Percentiles rank a stretch among this genome's conserved stretches.
Conservation (phyloP, 78 protist genomes). For the Dictyostelium capitatum region DNA sequence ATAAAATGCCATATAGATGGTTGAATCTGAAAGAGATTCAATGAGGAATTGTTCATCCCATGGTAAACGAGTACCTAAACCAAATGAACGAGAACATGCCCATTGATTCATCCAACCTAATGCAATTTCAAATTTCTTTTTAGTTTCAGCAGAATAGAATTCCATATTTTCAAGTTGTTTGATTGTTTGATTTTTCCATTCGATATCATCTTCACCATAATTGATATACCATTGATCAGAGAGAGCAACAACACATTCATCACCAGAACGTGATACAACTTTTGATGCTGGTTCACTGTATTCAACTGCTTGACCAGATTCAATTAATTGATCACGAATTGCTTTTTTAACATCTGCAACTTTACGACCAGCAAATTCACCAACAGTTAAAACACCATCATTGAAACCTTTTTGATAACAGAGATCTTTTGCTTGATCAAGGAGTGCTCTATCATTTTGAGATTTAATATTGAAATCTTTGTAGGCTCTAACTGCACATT, state of each 20-base stretch:
- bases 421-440: slow-evolving; percentile 96
- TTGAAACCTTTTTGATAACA: slow-evolving; percentile 93
- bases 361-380: slow-evolving; percentile 85
- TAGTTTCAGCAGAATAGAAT: slow-evolving; percentile 66
- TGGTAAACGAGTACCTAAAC: slow-evolving; percentile 99
- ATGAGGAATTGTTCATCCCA: slow-evolving; percentile 94
- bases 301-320: slow-evolving; percentile 82
- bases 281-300: slow-evolving; percentile 97
- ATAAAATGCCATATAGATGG: slow-evolving; percentile 99
- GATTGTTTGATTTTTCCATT: slow-evolving; percentile 90
- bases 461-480: slow-evolving; percentile 90
- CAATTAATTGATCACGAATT: slow-evolving; percentile 82
- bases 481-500: slow-evolving; percentile 91
- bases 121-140: slow-evolving; percentile 67
- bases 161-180: slow-evolving; percentile 70
- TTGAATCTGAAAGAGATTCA: slow-evolving; percentile 99
- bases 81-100: slow-evolving; percentile 99
- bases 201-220: slow-evolving; percentile 95
- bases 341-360: slow-evolving; percentile 95
- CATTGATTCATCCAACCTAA: slow-evolving; percentile 94
- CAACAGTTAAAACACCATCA: slow-evolving; percentile 94
- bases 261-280: slow-evolving; percentile 98
- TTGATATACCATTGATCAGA: slow-evolving; percentile 99
- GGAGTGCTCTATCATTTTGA: slow-evolving; percentile 91
- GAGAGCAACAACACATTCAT: slow-evolving; percentile 98